Evolutionary conservation across 768 basidiomycete species (phyloP).

Genomic region (Exsudoporus frostii): DNA sequence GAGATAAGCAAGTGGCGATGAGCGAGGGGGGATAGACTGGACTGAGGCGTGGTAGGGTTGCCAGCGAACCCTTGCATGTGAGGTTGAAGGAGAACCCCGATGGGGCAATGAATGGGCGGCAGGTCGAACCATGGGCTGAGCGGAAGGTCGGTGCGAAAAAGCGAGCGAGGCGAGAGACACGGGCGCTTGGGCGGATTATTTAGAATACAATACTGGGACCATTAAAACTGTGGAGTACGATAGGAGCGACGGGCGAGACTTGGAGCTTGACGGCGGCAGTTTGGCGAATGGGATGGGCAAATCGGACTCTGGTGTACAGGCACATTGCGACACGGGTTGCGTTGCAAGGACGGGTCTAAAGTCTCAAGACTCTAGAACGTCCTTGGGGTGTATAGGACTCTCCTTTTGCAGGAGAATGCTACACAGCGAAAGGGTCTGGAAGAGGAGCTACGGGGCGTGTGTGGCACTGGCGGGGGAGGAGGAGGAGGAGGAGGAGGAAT

Average conservation of each 20-base stretch:
- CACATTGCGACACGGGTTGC: slow-evolving; percentile 40
- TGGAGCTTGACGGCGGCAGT: slow-evolving; percentile 11
- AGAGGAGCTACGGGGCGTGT: slow-evolving; percentile 1
- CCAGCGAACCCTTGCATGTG: slow-evolving; percentile 73
- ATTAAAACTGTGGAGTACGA: slow-evolving; percentile 28
- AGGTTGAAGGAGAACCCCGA: slow-evolving; percentile 59
- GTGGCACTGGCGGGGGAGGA: background rate
- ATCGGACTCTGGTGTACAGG: slow-evolving; percentile 24
- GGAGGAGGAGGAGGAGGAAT: slow-evolving; percentile 10
- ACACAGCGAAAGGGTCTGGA: slow-evolving; percentile 4
- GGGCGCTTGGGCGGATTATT: slow-evolving; percentile 26
- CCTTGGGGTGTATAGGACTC: slow-evolving; percentile 28
- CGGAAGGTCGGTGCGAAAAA: background rate
- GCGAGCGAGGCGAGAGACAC: slow-evolving; percentile 3
- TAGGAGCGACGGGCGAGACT: slow-evolving; percentile 14
- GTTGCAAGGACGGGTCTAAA: slow-evolving; percentile 30
- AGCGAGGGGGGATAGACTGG: slow-evolving; percentile 34
- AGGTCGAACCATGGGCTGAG: slow-evolving; percentile 33
- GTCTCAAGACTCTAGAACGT: slow-evolving; percentile 44
- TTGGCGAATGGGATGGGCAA: slow-evolving; percentile 21
- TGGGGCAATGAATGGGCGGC: slow-evolving; percentile 58
- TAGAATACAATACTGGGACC: slow-evolving; percentile 35
- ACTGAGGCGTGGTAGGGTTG: slow-evolving; percentile 65
- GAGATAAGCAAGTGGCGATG: slow-evolving; percentile 41
- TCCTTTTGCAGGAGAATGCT: slow-evolving; percentile 23